phyloP scores from a whole-genome alignment of 2,329 filamentous ascomycete genomes.

The Sclerotinia spermophila region DNA sequence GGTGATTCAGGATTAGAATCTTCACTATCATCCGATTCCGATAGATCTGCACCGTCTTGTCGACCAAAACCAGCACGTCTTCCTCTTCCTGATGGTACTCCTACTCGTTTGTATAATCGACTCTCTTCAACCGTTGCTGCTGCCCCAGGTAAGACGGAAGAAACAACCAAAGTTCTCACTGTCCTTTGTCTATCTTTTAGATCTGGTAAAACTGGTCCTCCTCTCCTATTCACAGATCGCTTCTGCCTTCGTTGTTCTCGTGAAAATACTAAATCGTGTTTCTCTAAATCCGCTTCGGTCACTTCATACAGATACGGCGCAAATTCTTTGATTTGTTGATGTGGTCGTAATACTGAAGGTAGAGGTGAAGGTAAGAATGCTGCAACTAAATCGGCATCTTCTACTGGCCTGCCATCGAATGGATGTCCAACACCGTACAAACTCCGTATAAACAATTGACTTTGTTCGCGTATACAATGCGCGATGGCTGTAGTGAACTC shows the following conservation, averaged over 20 bases:
- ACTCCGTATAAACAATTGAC: constrained; percentile 89
- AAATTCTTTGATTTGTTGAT: constrained; percentile 91
- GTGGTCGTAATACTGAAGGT: constrained; percentile 77
- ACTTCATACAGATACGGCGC: constrained; percentile 92
- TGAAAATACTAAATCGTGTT: constrained; percentile 87
- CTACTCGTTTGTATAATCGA: constrained; percentile 76
- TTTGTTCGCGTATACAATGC: constrained; percentile 94
- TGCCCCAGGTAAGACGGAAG: constrained; percentile 85
- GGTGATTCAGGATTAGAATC: constrained; percentile 86
- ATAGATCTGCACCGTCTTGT: constrained; percentile 53
- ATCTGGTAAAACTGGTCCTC: constrained; percentile 90
- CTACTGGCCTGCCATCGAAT: constrained; percentile 89
- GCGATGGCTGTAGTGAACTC: constrained; percentile 98
- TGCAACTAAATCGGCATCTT: constrained; percentile 82
- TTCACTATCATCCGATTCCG: constrained; percentile 89
- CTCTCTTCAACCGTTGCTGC: constrained; percentile 78
- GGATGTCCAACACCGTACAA: constrained; percentile 90
- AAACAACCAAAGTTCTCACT: constrained; percentile 87
- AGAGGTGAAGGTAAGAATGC: constrained; percentile 85
- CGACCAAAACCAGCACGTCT: constrained; percentile 52
- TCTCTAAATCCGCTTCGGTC: constrained; percentile 83
- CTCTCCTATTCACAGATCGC: constrained; percentile 87
- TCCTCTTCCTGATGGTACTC: constrained; percentile 51
- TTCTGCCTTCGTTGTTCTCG: constrained; percentile 93
- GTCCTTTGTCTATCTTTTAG: constrained; percentile 92